Percentiles rank a stretch among this genome's conserved stretches.
Evolutionary conservation across 2,329 filamentous ascomycete species (phyloP).

Genomic region (Aureobasidium musti): DNA sequence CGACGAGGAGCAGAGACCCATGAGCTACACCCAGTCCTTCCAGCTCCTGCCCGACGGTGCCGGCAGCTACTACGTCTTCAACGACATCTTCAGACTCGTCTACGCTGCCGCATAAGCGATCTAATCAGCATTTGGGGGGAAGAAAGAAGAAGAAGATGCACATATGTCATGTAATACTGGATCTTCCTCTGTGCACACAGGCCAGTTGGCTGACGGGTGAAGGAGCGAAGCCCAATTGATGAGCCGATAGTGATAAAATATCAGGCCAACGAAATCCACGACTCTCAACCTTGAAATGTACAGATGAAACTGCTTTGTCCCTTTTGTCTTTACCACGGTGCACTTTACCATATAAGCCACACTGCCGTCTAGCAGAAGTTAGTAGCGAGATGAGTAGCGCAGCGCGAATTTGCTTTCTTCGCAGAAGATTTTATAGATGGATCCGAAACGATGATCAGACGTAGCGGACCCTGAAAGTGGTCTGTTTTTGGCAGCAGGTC

Average conservation of each 20-base stretch:
- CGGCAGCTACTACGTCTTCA: conserved; percentile 82
- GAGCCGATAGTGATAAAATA: conserved; percentile 28
- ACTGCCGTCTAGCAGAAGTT: not conserved
- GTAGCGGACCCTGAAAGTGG: conserved; percentile 19
- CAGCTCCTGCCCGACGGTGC: conserved; percentile 69
- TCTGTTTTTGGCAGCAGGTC: conserved; percentile 19
- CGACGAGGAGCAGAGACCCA: conserved; percentile 79
- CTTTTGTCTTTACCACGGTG: not conserved
- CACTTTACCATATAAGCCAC: too few species aligned
- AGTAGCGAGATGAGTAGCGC: not conserved
- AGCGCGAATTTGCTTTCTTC: not conserved
- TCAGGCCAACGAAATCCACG: conserved; percentile 28
- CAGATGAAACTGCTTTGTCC: not conserved
- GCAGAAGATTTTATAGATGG: not conserved
- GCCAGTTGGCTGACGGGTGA: conserved; percentile 6
- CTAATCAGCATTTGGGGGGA: not conserved
- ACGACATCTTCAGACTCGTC: conserved; percentile 93
- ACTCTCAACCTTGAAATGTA: conserved; percentile 16
- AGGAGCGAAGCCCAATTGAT: not conserved
- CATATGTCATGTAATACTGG: conserved; percentile 24
- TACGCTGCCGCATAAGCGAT: conserved; percentile 52
- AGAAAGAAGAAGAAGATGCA: conserved; percentile 3
- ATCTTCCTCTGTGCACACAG: conserved; percentile 10
- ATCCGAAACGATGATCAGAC: conserved; percentile 9
- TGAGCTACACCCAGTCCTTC: conserved; percentile 91